A percentile compares a stretch with the other conserved stretches of the same genome.
Evolutionary conservation across 108 stramenopile genomes (phyloP).

Genomic region (Skeletonema potamos): DNA sequence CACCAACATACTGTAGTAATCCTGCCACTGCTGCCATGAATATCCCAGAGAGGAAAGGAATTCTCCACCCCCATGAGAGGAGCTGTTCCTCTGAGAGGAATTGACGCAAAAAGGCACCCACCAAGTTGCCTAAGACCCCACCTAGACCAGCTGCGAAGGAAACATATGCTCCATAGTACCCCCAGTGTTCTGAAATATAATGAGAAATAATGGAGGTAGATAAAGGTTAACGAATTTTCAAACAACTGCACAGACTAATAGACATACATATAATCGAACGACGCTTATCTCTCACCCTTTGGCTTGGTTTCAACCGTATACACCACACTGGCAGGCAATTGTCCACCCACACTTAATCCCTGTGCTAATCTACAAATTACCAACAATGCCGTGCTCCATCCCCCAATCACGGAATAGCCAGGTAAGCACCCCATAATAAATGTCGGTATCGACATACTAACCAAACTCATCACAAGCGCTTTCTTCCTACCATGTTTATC

Average conservation of each 20-base stretch:
- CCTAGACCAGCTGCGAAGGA: conserved; percentile 50
- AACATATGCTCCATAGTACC: conserved; percentile 13
- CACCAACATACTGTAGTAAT: conserved; percentile 48
- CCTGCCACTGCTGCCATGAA: conserved; percentile 52
- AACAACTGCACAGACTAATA: too few species aligned
- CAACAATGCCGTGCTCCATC: conserved; percentile 42
- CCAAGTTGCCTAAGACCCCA: conserved; percentile 55
- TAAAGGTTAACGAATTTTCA: not conserved
- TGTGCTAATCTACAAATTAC: conserved; percentile 54
- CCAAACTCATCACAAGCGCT: conserved; percentile 48
- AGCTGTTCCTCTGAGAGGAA: conserved; percentile 64
- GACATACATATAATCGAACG: conserved; percentile 9
- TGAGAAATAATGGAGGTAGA: not conserved
- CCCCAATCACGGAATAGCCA: conserved; percentile 52
- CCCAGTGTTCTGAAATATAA: not conserved
- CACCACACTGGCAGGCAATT: conserved; percentile 59
- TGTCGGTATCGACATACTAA: conserved; percentile 64
- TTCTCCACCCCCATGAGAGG: conserved; percentile 74
- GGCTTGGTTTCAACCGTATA: conserved; percentile 60
- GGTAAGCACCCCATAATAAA: conserved; percentile 70
- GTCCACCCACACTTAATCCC: conserved; percentile 63
- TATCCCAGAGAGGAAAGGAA: conserved; percentile 75
- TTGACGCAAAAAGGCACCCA: conserved; percentile 58
- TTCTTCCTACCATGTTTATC: conserved; percentile 59
- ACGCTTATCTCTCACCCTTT: conserved; percentile 51